A percentile compares a stretch with the other conserved stretches of the same genome.
These are phyloP conservation scores for Goffeauzyma gilvescens DNA, from an alignment of 768 basidiomycete genomes.

Conservation along the genomic window DNA sequence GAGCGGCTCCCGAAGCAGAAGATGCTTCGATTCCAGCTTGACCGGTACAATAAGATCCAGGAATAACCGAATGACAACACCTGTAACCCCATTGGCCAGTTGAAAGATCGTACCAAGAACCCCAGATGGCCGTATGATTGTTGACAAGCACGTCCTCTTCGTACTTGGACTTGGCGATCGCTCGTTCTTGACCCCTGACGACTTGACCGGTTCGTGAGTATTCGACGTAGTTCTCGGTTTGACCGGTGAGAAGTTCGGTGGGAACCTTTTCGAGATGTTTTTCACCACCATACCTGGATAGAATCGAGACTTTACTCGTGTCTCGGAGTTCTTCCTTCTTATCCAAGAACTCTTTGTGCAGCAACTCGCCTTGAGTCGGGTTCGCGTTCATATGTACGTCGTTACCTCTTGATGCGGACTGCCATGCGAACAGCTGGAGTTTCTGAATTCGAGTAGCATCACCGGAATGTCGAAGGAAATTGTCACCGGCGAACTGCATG, in stretches of 20 bases:
- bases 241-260: conserved; percentile 76
- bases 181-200: conserved; percentile 75
- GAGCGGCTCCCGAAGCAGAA: conserved; percentile 53
- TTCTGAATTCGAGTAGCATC: conserved; percentile 82
- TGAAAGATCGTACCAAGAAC: conserved; percentile 68
- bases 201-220: conserved; percentile 82
- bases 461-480: conserved; percentile 77
- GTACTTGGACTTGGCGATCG: conserved; percentile 76
- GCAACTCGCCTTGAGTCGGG: conserved; percentile 80
- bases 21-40: conserved; percentile 61
- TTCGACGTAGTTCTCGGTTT: conserved; percentile 94
- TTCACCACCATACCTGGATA: conserved; percentile 85
- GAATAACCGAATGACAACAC: conserved; percentile 75
- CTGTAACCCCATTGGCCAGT: conserved; percentile 73
- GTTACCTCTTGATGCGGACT: conserved; percentile 76
- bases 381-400: conserved; percentile 91
- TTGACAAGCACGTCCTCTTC: conserved; percentile 71
- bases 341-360: conserved; percentile 73
- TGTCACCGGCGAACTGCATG: conserved; percentile 74
- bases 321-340: conserved; percentile 87
- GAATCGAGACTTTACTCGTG: conserved; percentile 66
- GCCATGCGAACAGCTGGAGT: conserved; percentile 93
- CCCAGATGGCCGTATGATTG: conserved; percentile 95
- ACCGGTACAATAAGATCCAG: conserved; percentile 82
- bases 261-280: conserved; percentile 78